Evolutionary conservation across 495 filamentous ascomycete genomes (phyloP).

Genomic region (Trichoderma gamsii): DNA sequence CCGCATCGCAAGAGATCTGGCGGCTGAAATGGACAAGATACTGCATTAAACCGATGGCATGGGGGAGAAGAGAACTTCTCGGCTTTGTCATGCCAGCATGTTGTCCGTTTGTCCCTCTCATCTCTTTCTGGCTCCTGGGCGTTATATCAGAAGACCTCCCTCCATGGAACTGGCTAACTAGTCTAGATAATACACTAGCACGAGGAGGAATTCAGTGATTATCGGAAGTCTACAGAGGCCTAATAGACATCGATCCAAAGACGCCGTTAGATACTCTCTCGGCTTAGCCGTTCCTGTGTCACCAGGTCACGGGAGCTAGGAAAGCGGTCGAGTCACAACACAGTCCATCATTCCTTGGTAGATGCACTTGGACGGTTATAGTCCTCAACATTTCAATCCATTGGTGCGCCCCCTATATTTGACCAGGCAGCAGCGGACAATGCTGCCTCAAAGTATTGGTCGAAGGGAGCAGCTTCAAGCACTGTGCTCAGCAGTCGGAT

Average conservation of each 20-base stretch:
- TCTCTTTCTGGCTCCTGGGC: neutral
- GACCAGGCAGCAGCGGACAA: neutral
- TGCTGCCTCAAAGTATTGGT: neutral
- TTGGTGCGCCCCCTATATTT: neutral
- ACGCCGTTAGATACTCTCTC: neutral
- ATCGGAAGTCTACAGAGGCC: neutral
- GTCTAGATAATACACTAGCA: neutral
- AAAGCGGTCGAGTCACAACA: neutral
- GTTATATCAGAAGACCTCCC: neutral
- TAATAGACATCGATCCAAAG: neutral
- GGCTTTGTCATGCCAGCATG: neutral
- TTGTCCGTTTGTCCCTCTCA: neutral
- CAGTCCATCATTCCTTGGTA: neutral
- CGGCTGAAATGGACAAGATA: neutral
- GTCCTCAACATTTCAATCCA: neutral
- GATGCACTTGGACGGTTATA: neutral
- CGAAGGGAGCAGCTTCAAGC: neutral
- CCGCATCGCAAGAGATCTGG: neutral
- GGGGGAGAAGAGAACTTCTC: neutral
- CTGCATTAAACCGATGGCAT: neutral
- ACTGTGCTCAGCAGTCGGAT: neutral
- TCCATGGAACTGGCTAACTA: neutral
- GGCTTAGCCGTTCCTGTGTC: neutral
- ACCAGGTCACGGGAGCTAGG: neutral
- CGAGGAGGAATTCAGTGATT: neutral